phyloP scores from a whole-genome alignment of 106 monocot genomes.

The Allium fistulosum region DNA sequence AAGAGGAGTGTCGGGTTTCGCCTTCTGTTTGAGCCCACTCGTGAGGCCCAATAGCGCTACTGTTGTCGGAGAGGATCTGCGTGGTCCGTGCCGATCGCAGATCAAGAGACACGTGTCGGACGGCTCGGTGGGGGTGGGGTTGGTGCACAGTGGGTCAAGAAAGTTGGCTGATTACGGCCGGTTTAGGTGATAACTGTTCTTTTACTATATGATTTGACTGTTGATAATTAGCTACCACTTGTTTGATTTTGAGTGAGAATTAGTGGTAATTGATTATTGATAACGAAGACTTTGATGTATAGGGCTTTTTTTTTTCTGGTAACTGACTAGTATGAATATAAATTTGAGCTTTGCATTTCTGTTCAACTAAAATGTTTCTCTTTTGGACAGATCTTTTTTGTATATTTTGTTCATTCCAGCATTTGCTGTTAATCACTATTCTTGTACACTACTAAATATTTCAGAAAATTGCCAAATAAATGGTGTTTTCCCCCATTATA shows the following conservation, averaged over 20 bases:
- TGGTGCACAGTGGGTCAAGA: constrained; percentile 18
- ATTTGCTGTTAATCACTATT: too few species aligned
- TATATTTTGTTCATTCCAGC: too few species aligned
- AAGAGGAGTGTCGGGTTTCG: constrained; percentile 23
- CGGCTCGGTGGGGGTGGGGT: background rate
- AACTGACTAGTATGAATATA: too few species aligned
- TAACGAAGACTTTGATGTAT: too few species aligned
- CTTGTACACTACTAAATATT: too few species aligned
- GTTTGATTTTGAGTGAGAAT: background rate
- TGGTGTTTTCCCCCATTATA: too few species aligned
- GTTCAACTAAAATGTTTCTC: too few species aligned
- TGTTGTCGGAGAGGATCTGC: constrained; percentile 3
- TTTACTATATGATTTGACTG: background rate
- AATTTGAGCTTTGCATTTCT: too few species aligned
- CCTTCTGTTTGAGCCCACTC: constrained; percentile 45
- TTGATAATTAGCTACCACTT: too few species aligned
- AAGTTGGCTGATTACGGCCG: constrained; percentile 32
- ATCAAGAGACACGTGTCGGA: background rate
- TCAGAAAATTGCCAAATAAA: too few species aligned
- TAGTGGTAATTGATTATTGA: background rate
- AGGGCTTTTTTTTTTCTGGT: too few species aligned
- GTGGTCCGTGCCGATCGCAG: background rate
- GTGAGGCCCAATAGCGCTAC: constrained; percentile 16
- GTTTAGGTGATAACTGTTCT: constrained; percentile 20
- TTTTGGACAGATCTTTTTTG: too few species aligned